Evolutionary conservation across 192 early-diverging fungal species (phyloP), one percentile per base, ranked within the genome.

Genomic region (Dispira parvispora): DNA sequence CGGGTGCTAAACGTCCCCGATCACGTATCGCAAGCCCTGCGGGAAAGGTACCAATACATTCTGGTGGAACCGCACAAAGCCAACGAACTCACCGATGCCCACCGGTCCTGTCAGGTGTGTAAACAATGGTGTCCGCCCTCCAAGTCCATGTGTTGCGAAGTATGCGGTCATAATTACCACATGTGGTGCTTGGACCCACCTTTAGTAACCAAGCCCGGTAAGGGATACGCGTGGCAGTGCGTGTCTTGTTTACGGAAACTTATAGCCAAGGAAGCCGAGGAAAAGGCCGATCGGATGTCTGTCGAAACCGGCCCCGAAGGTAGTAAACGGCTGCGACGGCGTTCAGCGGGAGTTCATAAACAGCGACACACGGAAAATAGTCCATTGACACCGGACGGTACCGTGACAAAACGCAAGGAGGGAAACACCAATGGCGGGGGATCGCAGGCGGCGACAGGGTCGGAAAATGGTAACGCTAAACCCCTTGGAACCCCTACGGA

Each of bases 171-270:
- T 21, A 77, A 80, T 57, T 91, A 84, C 64, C 92, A 95, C 69
- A 82, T 90, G 79, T 62, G 77, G 38, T 95, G 92, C 58, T 74
- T 90, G 52, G 84, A 84, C 54, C 88, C 88, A n/a, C 88, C 87
- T 18, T 67, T 92, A 20, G 58, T 73, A 0, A 78, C 76, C 58
- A 87, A 88, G 65, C 88, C 88, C 0, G 80, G 83, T 43, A 92
- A 91, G 68, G 90, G 89, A 2, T 91, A 88, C 63, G 87, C 80
- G 18, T 95, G 91, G 84, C 82, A 89, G 67, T 95, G 92, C 60
- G 83, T 83, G 6, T 69, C 76, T 0, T 95, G 92, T 57, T 71
- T 75, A 27, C 67, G 72, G 43, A 69, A 64, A 27, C 62, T 63
- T 0, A 63, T 71, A 65, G 72, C 75, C 27, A 64, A 73, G 62